Evolutionary conservation across 2,329 filamentous ascomycete genomes (phyloP).

Genomic region (Epichloe baconii): DNA sequence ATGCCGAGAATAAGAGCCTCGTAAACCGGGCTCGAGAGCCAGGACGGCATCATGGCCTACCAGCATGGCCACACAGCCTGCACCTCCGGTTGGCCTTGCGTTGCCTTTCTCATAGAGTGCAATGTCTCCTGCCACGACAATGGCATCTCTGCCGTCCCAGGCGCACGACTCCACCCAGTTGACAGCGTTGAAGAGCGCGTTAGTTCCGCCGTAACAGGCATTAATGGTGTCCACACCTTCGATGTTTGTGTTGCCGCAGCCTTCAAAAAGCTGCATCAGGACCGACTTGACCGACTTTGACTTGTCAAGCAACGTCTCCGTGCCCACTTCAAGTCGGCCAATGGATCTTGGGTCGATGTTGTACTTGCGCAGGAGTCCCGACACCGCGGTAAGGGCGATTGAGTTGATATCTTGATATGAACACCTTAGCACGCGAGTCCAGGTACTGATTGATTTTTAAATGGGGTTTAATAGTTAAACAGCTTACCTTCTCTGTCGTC

Average conservation of each 20-base stretch:
- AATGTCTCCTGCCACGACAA: conserved; percentile 72
- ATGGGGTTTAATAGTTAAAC: neutral
- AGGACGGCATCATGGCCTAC: conserved; percentile 68
- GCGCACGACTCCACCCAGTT: conserved; percentile 81
- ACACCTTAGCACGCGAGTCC: no score
- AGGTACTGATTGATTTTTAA: no score
- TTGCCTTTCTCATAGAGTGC: conserved; percentile 75
- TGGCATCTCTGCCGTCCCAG: conserved; percentile 73
- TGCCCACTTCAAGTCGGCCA: conserved; percentile 73
- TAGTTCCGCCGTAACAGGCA: conserved; percentile 78
- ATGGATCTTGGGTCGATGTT: conserved; percentile 66
- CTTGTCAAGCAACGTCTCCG: conserved; percentile 77
- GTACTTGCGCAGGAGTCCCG: conserved; percentile 71
- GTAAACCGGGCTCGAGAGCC: conserved; percentile 64
- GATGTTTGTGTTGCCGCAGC: conserved; percentile 57
- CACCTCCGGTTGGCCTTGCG: conserved; percentile 69
- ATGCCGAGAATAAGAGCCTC: conserved; percentile 70
- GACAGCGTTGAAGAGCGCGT: conserved; percentile 68
- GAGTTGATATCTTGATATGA: conserved; percentile 65
- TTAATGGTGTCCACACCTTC: conserved; percentile 77
- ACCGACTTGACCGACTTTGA: conserved; percentile 84
- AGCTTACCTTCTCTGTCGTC: conserved; percentile 71
- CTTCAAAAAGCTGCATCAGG: conserved; percentile 76
- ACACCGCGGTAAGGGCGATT: conserved; percentile 63
- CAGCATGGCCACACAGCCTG: conserved; percentile 65